Evolutionary conservation across 495 filamentous ascomycete genomes (phyloP), one percentile per base, ranked within the genome.

Genomic region (Penicillium dipodomyicola): DNA sequence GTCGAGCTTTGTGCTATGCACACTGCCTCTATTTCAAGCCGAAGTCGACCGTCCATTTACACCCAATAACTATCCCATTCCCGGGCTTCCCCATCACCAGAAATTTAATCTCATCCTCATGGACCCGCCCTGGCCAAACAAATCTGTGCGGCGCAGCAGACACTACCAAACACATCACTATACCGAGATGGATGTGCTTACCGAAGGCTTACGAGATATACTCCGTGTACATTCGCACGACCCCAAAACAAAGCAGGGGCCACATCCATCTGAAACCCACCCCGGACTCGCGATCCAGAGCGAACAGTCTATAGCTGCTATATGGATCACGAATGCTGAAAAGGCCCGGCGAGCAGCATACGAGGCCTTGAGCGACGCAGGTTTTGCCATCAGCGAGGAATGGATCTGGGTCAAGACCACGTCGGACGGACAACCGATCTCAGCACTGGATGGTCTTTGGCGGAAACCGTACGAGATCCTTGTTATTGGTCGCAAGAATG

Each of bases 371-470:
- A 69, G 68, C 8, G 67, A 72, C 40, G 89, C 88, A 77, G 86
- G 82, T 3, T 76, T 97, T 1, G 68, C 79, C 42, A 62, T 86
- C 20, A 69, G 80, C 15, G 92, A 92, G 47, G 91, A 96, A 76
- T 97, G 93, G 93, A 73, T 87, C 0, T 98, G 94, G 94, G 61
- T 96, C 35, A 98, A 98, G 69, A 82, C 84, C 10, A 96, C 94
- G 0, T 66, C 64, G 0, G 47, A 71, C 0, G 94, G 94, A 0
- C 80, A 90, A 59, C 86, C 90, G 0, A 76, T 96, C 15, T 80
- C 80, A 23, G 68, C 75, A n/a, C n/a, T 95, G 4, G 81, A 88
- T 47, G 81, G 85, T 4, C 60, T 80, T 4, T 92, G 86, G 88
- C 75, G 90, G 63, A 92, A 89, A 67, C 92, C 93, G 5, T 97